Conservation (phyloP, 2,329 filamentous ascomycete genomes). For the Neocucurbitaria cava region DNA sequence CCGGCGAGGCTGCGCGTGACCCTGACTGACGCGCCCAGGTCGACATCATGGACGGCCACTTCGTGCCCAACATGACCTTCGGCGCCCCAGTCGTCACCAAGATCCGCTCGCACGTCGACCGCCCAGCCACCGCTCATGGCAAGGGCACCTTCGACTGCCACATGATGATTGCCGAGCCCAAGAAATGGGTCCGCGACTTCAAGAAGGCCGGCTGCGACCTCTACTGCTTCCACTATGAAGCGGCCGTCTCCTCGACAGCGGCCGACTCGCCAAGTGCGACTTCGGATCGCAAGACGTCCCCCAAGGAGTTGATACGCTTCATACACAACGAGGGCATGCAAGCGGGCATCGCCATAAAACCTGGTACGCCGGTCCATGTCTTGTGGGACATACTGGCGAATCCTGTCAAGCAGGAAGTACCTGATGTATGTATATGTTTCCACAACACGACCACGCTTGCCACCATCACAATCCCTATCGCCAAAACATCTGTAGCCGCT, state of each 20-base stretch:
- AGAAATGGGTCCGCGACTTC: slow-evolving; percentile 98
- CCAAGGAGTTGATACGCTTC: slow-evolving; percentile 84
- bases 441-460: background rate
- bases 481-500: slow-evolving; percentile 16
- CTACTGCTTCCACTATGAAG: slow-evolving; percentile 99
- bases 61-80: slow-evolving; percentile 98
- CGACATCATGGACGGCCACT: slow-evolving; percentile 98
- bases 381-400: slow-evolving; percentile 88
- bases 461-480: slow-evolving; percentile 22
- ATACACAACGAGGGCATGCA: slow-evolving; percentile 89
- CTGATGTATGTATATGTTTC: slow-evolving; percentile 74
- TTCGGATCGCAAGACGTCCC: slow-evolving; percentile 76
- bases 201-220: slow-evolving; percentile 92
- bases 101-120: slow-evolving; percentile 84
- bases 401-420: slow-evolving; percentile 73
- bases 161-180: slow-evolving; percentile 99
- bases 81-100: slow-evolving; percentile 94
- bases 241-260: slow-evolving; percentile 81
- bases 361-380: slow-evolving; percentile 87
- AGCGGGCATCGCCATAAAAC: slow-evolving; percentile 95
- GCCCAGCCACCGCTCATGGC: slow-evolving; percentile 71
- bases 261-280: slow-evolving; percentile 78
- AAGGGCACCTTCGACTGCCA: slow-evolving; percentile 98
- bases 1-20: slow-evolving; percentile 13
- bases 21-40: slow-evolving; percentile 78